Evolutionary conservation across 192 early-diverging fungal genomes (phyloP).

Genomic region (Podila epigama): DNA sequence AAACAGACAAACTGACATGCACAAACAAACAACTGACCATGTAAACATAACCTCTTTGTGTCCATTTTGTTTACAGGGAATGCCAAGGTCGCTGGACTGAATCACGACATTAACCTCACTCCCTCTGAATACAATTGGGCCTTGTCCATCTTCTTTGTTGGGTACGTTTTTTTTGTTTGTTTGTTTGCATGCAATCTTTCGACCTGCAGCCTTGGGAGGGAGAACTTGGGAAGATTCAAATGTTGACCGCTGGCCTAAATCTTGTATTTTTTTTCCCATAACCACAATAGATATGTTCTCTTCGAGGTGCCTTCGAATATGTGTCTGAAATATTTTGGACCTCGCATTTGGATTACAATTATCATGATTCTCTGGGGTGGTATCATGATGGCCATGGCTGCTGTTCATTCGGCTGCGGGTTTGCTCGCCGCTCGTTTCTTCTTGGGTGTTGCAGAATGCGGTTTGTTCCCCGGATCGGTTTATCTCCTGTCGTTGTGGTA

Average conservation of each 20-base stretch:
- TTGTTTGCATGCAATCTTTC: background rate
- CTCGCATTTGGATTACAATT: constrained; percentile 63
- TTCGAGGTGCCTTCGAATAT: constrained; percentile 82
- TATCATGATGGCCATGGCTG: constrained; percentile 62
- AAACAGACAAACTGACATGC: background rate
- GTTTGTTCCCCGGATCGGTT: constrained; percentile 65
- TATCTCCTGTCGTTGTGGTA: constrained; percentile 68
- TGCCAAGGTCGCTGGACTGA: constrained; percentile 63
- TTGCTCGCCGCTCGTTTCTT: constrained; percentile 65
- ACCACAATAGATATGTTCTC: constrained; percentile 58
- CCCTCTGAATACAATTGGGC: constrained; percentile 63
- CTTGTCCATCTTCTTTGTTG: constrained; percentile 74
- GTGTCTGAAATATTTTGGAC: constrained; percentile 65
- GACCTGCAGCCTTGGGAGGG: background rate
- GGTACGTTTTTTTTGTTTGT: constrained; percentile 33
- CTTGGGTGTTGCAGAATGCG: constrained; percentile 64
- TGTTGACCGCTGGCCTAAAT: constrained; percentile 22
- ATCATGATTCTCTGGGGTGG: constrained; percentile 65
- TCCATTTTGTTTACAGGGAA: constrained; percentile 48
- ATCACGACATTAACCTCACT: constrained; percentile 52
- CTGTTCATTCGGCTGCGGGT: constrained; percentile 45
- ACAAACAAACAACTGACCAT: background rate
- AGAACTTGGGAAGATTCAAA: too few species aligned
- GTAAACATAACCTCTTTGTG: background rate
- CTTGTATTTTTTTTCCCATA: background rate